A percentile compares a stretch with the other conserved stretches of the same genome.
phyloP scores from a whole-genome alignment of 78 protist genomes.

The Isochrysis galbana region DNA sequence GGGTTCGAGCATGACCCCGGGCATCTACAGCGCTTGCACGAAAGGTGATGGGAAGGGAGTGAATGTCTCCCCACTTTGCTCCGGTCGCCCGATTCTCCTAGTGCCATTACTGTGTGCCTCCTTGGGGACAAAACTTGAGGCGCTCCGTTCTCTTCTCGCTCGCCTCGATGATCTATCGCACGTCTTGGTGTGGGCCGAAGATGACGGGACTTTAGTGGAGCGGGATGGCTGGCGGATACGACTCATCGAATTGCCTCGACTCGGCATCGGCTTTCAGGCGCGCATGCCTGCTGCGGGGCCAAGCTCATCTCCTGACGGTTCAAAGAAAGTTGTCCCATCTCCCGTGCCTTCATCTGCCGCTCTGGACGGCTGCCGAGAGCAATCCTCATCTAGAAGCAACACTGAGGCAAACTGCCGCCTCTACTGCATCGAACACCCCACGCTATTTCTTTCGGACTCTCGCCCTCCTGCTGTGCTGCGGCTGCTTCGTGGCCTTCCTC shows the following conservation, averaged over 20 bases:
- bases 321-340: no score
- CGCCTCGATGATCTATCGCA: slow-evolving; percentile 39
- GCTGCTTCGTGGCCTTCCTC: background rate
- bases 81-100: no score
- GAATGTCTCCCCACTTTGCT: no score
- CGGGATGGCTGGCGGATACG: background rate
- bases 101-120: slow-evolving; percentile 4
- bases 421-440: background rate
- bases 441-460: background rate
- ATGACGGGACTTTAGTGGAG: background rate
- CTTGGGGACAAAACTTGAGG: background rate
- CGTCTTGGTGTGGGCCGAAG: slow-evolving; percentile 34
- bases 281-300: background rate
- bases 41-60: no score
- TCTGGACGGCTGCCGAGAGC: background rate
- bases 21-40: no score
- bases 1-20: no score
- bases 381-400: background rate
- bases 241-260: background rate
- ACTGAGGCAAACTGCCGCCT: background rate
- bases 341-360: background rate
- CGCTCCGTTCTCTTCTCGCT: background rate
- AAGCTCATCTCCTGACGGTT: background rate
- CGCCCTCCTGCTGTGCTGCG: background rate
- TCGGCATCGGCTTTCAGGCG: background rate